A percentile compares a stretch with the other conserved stretches of the same genome.
These are phyloP conservation scores for Pyrenophora tritici-repentis DNA, from an alignment of 2,329 filamentous ascomycete genomes.

Conservation along the genomic window DNA sequence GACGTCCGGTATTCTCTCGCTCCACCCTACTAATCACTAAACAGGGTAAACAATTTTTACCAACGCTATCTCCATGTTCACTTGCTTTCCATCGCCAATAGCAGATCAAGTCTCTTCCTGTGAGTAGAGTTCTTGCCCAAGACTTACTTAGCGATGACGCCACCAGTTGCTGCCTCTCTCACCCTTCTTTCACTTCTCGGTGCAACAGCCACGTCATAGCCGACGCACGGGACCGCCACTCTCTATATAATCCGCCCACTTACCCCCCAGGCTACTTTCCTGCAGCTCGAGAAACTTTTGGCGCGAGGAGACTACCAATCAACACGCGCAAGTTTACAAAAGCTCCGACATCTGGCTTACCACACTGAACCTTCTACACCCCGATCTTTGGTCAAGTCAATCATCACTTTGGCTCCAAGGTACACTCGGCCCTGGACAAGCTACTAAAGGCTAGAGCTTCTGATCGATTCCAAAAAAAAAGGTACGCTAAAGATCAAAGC, in stretches of 20 bases:
- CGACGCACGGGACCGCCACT: background rate
- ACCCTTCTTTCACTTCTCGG: slow-evolving; percentile 6
- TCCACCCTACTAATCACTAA: too few species aligned
- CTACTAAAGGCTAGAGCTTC: too few species aligned
- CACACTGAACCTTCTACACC: slow-evolving; percentile 1
- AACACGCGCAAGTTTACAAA: background rate
- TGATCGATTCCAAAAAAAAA: too few species aligned
- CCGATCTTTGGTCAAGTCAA: background rate
- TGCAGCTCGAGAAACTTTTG: background rate
- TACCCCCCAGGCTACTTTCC: background rate
- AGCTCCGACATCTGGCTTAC: background rate
- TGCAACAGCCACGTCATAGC: background rate
- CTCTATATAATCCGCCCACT: background rate
- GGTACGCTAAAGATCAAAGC: too few species aligned
- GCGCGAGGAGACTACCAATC: background rate
- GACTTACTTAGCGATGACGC: background rate
- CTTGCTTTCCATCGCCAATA: background rate
- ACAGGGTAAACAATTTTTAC: too few species aligned
- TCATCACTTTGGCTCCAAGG: background rate
- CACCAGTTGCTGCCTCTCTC: background rate
- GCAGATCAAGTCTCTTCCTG: background rate
- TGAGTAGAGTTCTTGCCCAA: background rate
- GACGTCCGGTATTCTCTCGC: too few species aligned
- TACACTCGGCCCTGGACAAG: background rate
- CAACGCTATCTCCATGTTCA: background rate